A percentile compares a stretch with the other conserved stretches of the same genome.
phyloP scores from a whole-genome alignment of 2,329 filamentous ascomycete genomes.

The Pyrenochaeta sp. region DNA sequence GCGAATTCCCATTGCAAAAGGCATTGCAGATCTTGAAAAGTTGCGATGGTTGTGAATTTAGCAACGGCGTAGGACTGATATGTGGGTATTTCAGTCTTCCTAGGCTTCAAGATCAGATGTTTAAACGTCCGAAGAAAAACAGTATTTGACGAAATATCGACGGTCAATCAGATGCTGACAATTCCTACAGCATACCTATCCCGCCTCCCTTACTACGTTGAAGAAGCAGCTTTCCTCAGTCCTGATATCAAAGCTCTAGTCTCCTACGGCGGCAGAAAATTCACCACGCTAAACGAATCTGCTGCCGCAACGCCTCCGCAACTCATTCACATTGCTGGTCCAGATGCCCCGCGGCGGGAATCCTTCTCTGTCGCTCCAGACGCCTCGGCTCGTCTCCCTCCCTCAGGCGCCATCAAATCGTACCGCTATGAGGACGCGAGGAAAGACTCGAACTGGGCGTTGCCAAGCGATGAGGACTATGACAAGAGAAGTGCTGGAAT shows the following conservation, averaged over 20 bases:
- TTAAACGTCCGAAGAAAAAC: neutral
- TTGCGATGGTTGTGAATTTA: constrained; percentile 35
- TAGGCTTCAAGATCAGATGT: neutral
- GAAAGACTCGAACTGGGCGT: constrained; percentile 35
- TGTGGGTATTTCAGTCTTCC: constrained; percentile 18
- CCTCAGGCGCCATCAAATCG: constrained; percentile 27
- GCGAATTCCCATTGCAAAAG: constrained; percentile 41
- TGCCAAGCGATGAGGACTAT: constrained; percentile 43
- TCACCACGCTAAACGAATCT: constrained; percentile 34
- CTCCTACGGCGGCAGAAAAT: constrained; percentile 40
- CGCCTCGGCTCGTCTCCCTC: constrained; percentile 8
- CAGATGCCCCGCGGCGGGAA: constrained; percentile 26
- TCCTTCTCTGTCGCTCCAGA: constrained; percentile 32
- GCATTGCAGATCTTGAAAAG: constrained; percentile 34
- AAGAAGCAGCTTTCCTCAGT: constrained; percentile 34
- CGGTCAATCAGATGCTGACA: constrained; percentile 7
- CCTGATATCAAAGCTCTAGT: constrained; percentile 42
- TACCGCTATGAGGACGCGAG: constrained; percentile 38
- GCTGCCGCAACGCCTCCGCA: constrained; percentile 32
- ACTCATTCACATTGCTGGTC: constrained; percentile 40
- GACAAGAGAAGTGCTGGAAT: constrained; percentile 64
- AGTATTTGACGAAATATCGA: neutral
- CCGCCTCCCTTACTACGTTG: constrained; percentile 42
- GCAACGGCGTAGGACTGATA: constrained; percentile 40
- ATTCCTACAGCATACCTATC: constrained; percentile 39